These are phyloP conservation scores for Pleurotus tuber-regium DNA, from an alignment of 768 basidiomycete species.

Conservation along the genomic window DNA sequence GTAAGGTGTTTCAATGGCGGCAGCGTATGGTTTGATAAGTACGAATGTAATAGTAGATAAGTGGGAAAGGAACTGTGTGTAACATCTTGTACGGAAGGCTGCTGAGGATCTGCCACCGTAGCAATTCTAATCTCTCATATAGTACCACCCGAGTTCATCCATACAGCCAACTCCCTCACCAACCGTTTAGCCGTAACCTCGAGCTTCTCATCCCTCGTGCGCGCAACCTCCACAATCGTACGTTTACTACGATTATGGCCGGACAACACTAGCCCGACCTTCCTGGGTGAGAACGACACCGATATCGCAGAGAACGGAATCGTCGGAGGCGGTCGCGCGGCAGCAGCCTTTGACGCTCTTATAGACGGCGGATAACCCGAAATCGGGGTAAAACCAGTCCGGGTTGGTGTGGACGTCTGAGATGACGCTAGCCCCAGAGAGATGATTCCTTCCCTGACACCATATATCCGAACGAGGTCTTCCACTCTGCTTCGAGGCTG, in stretches of 20 bases:
- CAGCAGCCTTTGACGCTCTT: neutral
- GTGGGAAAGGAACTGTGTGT: too few relatives aligned
- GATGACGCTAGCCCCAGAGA: slow-evolving; percentile 19
- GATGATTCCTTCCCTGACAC: slow-evolving; percentile 38
- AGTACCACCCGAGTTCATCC: slow-evolving; percentile 25
- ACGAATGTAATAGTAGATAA: too few relatives aligned
- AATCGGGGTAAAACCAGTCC: neutral
- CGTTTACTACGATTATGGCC: slow-evolving; percentile 34
- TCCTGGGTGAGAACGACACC: slow-evolving; percentile 41
- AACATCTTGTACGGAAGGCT: too few relatives aligned
- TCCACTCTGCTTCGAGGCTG: slow-evolving; percentile 77
- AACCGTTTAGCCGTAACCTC: slow-evolving; percentile 55
- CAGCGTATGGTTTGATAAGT: too few relatives aligned
- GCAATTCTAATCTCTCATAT: too few relatives aligned
- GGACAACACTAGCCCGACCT: slow-evolving; percentile 36
- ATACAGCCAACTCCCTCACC: slow-evolving; percentile 43
- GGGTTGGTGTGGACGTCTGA: slow-evolving; percentile 3
- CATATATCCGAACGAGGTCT: slow-evolving; percentile 58
- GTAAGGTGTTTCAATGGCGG: too few relatives aligned
- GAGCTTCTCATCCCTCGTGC: slow-evolving; percentile 52
- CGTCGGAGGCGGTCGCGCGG: slow-evolving; percentile 16
- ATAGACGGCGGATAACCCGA: neutral
- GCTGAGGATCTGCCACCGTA: too few relatives aligned
- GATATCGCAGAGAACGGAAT: slow-evolving; percentile 37
- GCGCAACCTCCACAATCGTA: slow-evolving; percentile 52